phyloP scores from a whole-genome alignment of 2,329 filamentous ascomycete species.

The Phyllosticta ampelicida region DNA sequence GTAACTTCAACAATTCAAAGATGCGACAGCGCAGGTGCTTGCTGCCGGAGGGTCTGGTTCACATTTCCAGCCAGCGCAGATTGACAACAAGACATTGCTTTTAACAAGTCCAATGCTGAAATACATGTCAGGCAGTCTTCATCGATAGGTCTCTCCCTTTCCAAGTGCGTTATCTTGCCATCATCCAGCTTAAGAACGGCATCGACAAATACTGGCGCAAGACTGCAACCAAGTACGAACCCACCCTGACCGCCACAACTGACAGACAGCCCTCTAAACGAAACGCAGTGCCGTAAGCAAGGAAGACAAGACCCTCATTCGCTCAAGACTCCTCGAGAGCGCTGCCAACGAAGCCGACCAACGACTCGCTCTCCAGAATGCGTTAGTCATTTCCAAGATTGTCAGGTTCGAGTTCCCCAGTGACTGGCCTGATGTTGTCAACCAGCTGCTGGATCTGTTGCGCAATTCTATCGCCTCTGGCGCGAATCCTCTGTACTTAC shows the following conservation, averaged over 20 bases:
- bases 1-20: not conserved
- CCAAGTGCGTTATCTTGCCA: conserved; percentile 75
- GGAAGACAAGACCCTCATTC: conserved; percentile 67
- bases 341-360: conserved; percentile 67
- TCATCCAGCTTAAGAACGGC: conserved; percentile 93
- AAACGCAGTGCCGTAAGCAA: conserved; percentile 45
- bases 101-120: conserved; percentile 11
- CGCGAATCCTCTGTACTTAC: conserved; percentile 54
- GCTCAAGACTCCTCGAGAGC: conserved; percentile 62
- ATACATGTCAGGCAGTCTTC: conserved; percentile 54
- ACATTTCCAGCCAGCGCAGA: not conserved
- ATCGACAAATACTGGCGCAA: conserved; percentile 92
- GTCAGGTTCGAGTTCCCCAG: conserved; percentile 79
- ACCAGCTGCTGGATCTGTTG: conserved; percentile 42
- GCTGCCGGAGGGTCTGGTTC: not conserved
- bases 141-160: conserved; percentile 66
- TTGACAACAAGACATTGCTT: not conserved
- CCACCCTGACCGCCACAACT: not conserved
- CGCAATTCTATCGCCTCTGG: conserved; percentile 43
- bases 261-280: conserved; percentile 13
- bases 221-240: conserved; percentile 53
- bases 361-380: conserved; percentile 74
- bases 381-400: conserved; percentile 77
- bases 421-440: conserved; percentile 54
- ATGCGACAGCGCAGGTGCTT: not conserved